Percentiles rank a stretch among this genome's conserved stretches.
phyloP scores from a whole-genome alignment of 306 rosid species.

The Dryas alaskensis region DNA sequence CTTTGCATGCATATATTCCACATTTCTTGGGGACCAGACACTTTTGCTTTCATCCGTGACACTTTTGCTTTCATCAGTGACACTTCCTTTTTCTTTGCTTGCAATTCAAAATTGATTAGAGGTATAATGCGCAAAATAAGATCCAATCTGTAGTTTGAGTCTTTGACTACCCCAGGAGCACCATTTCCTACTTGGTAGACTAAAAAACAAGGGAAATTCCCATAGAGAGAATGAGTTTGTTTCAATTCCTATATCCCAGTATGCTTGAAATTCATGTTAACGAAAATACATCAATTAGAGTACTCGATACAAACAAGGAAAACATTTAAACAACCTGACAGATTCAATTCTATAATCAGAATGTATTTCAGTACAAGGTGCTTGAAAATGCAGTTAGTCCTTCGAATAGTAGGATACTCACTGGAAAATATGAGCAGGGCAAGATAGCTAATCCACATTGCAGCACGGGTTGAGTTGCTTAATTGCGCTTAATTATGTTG shows the following conservation, averaged over 20 bases:
- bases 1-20: too few species aligned
- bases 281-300: neutral
- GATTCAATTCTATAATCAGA: neutral
- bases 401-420: neutral
- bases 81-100: too few species aligned
- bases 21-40: too few species aligned
- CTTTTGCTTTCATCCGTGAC: too few species aligned
- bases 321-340: neutral
- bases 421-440: neutral
- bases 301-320: neutral
- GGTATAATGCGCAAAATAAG: too few species aligned
- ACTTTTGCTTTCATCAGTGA: too few species aligned
- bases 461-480: neutral
- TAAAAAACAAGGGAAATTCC: too few species aligned
- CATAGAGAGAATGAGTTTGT: neutral
- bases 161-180: too few species aligned
- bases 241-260: neutral
- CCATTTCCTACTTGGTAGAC: too few species aligned
- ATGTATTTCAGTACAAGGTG: neutral
- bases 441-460: neutral
- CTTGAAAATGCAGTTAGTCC: neutral
- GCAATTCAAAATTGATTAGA: too few species aligned
- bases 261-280: neutral
- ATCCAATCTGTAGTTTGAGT: too few species aligned
- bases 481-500: constrained; percentile 16